A percentile compares a stretch with the other conserved stretches of the same genome.
Evolutionary conservation across 805 yeast species (phyloP).

Genomic region (Cyberlindnera galapagoensis): DNA sequence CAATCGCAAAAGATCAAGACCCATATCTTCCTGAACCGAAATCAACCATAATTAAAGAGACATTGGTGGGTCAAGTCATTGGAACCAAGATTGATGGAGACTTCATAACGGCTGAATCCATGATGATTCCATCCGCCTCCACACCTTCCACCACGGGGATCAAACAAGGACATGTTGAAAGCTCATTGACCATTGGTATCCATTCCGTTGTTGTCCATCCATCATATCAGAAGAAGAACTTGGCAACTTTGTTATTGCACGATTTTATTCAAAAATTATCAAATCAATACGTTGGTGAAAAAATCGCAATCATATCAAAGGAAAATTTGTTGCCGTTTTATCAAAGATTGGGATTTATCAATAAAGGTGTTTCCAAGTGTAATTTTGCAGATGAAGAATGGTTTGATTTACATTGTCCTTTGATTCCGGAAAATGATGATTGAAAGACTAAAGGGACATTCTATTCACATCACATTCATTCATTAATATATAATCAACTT

Average conservation of each 20-base stretch:
- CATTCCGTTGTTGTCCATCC: slow-evolving; percentile 79
- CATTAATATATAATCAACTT: too few species aligned
- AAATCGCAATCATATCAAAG: slow-evolving; percentile 69
- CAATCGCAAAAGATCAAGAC: slow-evolving; percentile 26
- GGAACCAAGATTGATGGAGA: slow-evolving; percentile 62
- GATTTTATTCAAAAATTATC: slow-evolving; percentile 88
- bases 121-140: slow-evolving; percentile 46
- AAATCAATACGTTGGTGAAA: slow-evolving; percentile 79
- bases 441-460: slow-evolving; percentile 11
- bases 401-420: slow-evolving; percentile 45
- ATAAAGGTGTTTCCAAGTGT: slow-evolving; percentile 59
- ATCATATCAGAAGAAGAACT: slow-evolving; percentile 69
- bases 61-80: slow-evolving; percentile 71
- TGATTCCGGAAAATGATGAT: slow-evolving; percentile 40
- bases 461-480: too few species aligned
- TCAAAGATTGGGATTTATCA: slow-evolving; percentile 71
- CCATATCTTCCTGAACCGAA: slow-evolving; percentile 22
- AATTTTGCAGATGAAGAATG: slow-evolving; percentile 52
- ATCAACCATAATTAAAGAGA: slow-evolving; percentile 45
- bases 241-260: slow-evolving; percentile 76
- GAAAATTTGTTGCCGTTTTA: slow-evolving; percentile 67
- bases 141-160: slow-evolving; percentile 19
- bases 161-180: slow-evolving; percentile 62
- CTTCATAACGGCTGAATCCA: slow-evolving; percentile 48
- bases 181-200: slow-evolving; percentile 66